Conservation (phyloP, 208 protist genomes). For the Kentomonas sorsogonicus region DNA sequence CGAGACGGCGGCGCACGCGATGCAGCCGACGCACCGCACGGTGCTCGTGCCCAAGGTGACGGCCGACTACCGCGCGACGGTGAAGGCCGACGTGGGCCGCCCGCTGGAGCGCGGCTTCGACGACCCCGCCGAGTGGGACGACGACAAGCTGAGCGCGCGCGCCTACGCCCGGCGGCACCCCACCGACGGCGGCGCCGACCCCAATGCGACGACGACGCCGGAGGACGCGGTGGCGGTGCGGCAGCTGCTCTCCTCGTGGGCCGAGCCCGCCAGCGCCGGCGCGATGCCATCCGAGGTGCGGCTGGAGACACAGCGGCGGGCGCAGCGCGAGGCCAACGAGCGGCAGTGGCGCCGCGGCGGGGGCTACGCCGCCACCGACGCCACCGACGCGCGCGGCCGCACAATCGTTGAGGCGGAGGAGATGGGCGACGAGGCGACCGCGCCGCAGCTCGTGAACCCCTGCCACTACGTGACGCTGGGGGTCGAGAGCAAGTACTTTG, state of each 20-base stretch:
- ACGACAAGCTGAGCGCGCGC: constrained; percentile 17
- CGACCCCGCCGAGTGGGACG: constrained; percentile 47
- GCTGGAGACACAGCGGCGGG: constrained; percentile 1
- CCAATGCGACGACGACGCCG: no score
- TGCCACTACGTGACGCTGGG: constrained; percentile 76
- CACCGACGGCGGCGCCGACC: constrained; percentile 20
- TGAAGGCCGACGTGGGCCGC: constrained; percentile 46
- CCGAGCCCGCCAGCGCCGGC: constrained; percentile 7
- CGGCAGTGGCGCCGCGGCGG: no score
- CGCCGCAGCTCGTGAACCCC: constrained; percentile 73
- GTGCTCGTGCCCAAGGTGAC: constrained; percentile 55
- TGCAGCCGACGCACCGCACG: constrained; percentile 22
- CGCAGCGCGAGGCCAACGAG: background rate
- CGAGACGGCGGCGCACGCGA: constrained; percentile 9
- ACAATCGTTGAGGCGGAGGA: constrained; percentile 6
- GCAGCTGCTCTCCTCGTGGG: constrained; percentile 58
- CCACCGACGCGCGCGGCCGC: constrained; percentile 18
- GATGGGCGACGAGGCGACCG: constrained; percentile 61
- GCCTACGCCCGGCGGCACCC: constrained; percentile 18
- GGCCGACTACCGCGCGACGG: constrained; percentile 47
- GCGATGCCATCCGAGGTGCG: no score
- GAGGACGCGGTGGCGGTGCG: constrained; percentile 40
- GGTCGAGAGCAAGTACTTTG: constrained; percentile 80
- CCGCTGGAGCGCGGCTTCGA: constrained; percentile 53
- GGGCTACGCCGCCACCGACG: constrained; percentile 1